Conservation (phyloP, 805 yeast genomes). For the Kodamaea jinghongensis region DNA sequence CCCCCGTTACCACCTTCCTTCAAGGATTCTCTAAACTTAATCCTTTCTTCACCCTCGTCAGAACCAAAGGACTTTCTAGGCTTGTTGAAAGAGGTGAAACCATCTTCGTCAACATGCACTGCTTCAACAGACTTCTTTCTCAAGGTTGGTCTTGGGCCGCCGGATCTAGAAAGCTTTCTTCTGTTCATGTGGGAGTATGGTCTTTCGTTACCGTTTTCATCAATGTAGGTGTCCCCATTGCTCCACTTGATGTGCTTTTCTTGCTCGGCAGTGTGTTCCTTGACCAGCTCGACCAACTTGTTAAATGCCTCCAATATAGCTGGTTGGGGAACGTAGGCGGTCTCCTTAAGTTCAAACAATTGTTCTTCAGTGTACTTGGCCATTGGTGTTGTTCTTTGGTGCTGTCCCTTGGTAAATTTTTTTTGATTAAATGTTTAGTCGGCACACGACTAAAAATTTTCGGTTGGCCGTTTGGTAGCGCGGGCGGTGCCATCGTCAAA, state of each 20-base stretch:
- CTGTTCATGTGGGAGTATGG: conserved; percentile 47
- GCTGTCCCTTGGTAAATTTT: conserved; percentile 8
- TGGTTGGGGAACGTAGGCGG: conserved; percentile 58
- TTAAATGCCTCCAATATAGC: conserved; percentile 64
- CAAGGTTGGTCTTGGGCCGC: conserved; percentile 45
- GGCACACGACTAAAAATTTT: conserved; percentile 10
- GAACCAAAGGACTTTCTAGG: conserved; percentile 48
- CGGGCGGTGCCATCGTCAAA: no score
- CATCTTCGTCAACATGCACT: conserved; percentile 67
- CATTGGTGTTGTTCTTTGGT: conserved; percentile 30
- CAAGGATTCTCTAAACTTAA: conserved; percentile 43
- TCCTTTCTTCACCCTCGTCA: conserved; percentile 49
- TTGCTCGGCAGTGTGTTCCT: conserved; percentile 40
- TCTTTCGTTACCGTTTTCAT: conserved; percentile 44
- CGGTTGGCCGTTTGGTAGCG: conserved; percentile 1
- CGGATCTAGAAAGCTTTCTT: conserved; percentile 61
- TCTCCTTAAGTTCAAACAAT: conserved; percentile 54
- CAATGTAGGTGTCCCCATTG: conserved; percentile 46
- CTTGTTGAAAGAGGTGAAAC: conserved; percentile 69
- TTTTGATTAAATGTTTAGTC: conserved; percentile 3
- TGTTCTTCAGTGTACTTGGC: conserved; percentile 70
- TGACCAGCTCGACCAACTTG: conserved; percentile 63
- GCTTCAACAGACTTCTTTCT: conserved; percentile 53
- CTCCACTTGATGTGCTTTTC: conserved; percentile 28
- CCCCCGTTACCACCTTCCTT: conserved; percentile 35